phyloP scores from a whole-genome alignment of 139 green algal genomes.

The Coelastrella sp. region DNA sequence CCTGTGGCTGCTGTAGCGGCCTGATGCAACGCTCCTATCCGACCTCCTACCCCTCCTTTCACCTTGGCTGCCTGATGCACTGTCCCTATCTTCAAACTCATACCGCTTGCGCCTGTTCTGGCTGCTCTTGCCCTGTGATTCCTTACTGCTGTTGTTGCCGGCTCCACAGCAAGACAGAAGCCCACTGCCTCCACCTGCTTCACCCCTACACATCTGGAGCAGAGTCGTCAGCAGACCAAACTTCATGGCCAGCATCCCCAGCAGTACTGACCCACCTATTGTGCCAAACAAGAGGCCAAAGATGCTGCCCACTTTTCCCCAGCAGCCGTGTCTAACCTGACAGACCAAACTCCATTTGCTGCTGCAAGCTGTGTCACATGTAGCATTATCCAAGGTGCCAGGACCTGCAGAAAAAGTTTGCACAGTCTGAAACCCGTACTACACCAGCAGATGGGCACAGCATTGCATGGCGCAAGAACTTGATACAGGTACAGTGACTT shows the following conservation, averaged over 20 bases:
- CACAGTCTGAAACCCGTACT: not conserved
- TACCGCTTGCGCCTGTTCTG: not conserved
- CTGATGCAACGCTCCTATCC: not conserved
- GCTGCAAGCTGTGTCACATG: slow-evolving; percentile 55
- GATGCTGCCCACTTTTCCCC: slow-evolving; percentile 40
- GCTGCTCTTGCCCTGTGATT: not conserved
- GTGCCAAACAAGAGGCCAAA: slow-evolving; percentile 25
- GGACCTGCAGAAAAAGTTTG: not conserved
- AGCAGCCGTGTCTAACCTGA: slow-evolving; percentile 57
- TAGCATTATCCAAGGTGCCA: not conserved
- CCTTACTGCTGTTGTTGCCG: not conserved
- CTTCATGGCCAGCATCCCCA: not conserved
- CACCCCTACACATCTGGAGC: slow-evolving; percentile 7
- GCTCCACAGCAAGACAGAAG: not conserved
- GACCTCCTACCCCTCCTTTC: not conserved
- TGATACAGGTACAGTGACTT: not conserved
- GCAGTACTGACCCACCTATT: not conserved
- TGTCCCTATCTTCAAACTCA: not conserved
- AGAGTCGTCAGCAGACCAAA: slow-evolving; percentile 6
- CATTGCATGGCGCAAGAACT: not conserved
- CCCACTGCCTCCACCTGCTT: not conserved
- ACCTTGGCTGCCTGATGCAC: not conserved
- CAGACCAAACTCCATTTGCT: slow-evolving; percentile 67
- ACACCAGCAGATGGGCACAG: not conserved
- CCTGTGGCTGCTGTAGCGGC: not conserved